Evolutionary conservation across 208 protist genomes (phyloP).

Genomic region (Novymonas esmeraldas): DNA sequence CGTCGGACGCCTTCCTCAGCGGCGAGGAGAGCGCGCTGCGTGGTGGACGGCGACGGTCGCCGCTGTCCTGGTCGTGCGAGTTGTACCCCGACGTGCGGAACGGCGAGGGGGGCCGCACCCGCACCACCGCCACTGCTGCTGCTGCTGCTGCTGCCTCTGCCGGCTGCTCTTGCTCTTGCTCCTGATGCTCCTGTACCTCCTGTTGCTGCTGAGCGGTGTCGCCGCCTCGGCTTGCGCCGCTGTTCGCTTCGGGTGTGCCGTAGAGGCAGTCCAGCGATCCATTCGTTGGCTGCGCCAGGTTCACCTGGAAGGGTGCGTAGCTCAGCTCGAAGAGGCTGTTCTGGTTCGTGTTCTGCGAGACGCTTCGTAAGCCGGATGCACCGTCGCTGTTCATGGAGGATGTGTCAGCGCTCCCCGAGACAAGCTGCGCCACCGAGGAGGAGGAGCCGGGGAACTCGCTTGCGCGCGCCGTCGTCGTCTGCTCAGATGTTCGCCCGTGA

Average conservation of each 20-base stretch:
- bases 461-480: background rate
- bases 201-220: background rate
- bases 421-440: background rate
- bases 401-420: conserved; percentile 2
- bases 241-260: background rate
- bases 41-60: no score
- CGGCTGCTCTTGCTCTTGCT: no score
- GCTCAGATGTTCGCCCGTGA: no score
- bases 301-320: conserved; percentile 22
- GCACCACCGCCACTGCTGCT: background rate
- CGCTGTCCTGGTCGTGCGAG: background rate
- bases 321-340: conserved; percentile 23
- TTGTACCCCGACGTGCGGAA: background rate
- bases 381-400: conserved; percentile 11
- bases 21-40: no score
- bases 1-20: no score
- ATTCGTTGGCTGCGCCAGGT: conserved; percentile 9
- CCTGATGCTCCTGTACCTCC: background rate
- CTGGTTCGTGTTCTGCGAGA: conserved; percentile 7
- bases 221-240: no score
- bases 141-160: background rate
- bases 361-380: background rate
- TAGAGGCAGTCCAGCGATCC: conserved; percentile 9
- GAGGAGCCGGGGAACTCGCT: background rate
- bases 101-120: background rate